phyloP scores from a whole-genome alignment of 1,139 yeast species.

The Suhomyces yuchorum region DNA sequence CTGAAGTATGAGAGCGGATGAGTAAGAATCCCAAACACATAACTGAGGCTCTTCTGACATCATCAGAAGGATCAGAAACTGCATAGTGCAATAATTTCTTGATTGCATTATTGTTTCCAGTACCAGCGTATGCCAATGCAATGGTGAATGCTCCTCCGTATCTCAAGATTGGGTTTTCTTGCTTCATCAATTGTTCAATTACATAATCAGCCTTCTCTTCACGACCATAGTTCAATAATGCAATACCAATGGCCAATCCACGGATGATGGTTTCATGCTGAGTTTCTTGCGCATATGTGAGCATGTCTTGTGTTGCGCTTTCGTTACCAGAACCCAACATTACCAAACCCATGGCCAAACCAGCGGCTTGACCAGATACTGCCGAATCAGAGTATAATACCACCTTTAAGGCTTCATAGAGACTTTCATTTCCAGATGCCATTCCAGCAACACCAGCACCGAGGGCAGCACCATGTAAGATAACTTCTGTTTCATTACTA shows the following conservation, averaged over 20 bases:
- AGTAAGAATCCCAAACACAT: slow-evolving; percentile 91
- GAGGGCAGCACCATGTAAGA: slow-evolving; percentile 93
- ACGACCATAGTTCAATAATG: slow-evolving; percentile 81
- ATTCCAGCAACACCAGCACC: slow-evolving; percentile 97
- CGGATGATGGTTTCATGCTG: slow-evolving; percentile 95
- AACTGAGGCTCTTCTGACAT: slow-evolving; percentile 95
- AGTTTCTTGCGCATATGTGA: slow-evolving; percentile 90
- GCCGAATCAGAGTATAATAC: slow-evolving; percentile 91
- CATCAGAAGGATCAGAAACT: slow-evolving; percentile 95
- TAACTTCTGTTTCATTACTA: slow-evolving; percentile 77
- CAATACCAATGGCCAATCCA: slow-evolving; percentile 87
- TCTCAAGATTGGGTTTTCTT: slow-evolving; percentile 83
- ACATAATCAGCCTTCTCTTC: slow-evolving; percentile 80
- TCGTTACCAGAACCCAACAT: slow-evolving; percentile 92
- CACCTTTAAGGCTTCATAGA: slow-evolving; percentile 82
- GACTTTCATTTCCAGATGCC: slow-evolving; percentile 77
- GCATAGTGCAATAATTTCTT: slow-evolving; percentile 87
- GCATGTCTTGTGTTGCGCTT: slow-evolving; percentile 76
- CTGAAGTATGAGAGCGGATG: slow-evolving; percentile 87
- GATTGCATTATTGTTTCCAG: slow-evolving; percentile 87
- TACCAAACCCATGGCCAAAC: slow-evolving; percentile 92
- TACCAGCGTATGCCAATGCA: slow-evolving; percentile 96
- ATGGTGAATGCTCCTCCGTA: slow-evolving; percentile 95
- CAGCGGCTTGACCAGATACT: slow-evolving; percentile 95
- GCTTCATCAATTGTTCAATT: slow-evolving; percentile 66